Percentiles rank a stretch among this genome's conserved stretches.
Conservation (phyloP, 345 rosid species). For the Bruguiera gymnorhiza region DNA sequence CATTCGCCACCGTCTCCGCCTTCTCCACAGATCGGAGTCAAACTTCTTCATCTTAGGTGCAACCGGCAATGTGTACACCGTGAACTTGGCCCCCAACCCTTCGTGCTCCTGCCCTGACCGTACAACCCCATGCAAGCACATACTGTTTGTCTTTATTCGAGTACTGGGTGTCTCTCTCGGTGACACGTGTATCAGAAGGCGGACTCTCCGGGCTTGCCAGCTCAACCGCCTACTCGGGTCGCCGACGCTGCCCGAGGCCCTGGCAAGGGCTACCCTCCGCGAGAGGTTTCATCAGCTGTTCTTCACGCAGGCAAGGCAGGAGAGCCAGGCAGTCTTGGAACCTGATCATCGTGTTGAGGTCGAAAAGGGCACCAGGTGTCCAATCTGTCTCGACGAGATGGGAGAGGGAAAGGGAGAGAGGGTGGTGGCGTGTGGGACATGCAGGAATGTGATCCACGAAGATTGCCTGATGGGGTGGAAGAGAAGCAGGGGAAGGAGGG, state of each 20-base stretch:
- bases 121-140: constrained; percentile 81
- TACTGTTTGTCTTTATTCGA: constrained; percentile 67
- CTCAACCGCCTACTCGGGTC: constrained; percentile 45
- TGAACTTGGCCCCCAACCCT: constrained; percentile 49
- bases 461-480: constrained; percentile 78
- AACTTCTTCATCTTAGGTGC: constrained; percentile 73
- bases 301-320: constrained; percentile 15
- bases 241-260: constrained; percentile 41
- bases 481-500: constrained; percentile 65
- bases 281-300: constrained; percentile 64
- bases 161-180: constrained; percentile 63
- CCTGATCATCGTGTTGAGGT: constrained; percentile 7
- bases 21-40: constrained; percentile 59
- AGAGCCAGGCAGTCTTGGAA: background rate
- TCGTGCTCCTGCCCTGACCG: constrained; percentile 87
- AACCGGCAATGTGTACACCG: constrained; percentile 85
- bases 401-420: constrained; percentile 22
- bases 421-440: constrained; percentile 56
- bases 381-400: constrained; percentile 75
- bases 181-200: constrained; percentile 56
- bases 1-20: constrained; percentile 57
- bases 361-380: constrained; percentile 52
- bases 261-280: constrained; percentile 52
- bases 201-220: constrained; percentile 61
- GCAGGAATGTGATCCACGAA: constrained; percentile 70